These are phyloP conservation scores for Clavariopsis aquatica DNA, from an alignment of 495 filamentous ascomycete genomes.

Conservation along the genomic window DNA sequence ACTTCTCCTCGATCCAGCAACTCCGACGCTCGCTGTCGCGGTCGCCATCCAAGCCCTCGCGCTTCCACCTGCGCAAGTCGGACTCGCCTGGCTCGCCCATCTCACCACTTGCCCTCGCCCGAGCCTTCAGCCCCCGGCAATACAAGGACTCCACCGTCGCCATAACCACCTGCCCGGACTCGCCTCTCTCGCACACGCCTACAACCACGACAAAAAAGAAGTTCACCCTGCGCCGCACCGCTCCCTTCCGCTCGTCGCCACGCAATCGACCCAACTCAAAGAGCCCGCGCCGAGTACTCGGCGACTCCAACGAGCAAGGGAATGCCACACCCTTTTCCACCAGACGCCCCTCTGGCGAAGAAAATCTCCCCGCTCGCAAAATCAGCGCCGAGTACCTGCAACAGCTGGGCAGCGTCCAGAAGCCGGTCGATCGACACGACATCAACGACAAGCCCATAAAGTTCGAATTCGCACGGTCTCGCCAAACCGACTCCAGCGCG, in stretches of 20 bases:
- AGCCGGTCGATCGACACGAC: constrained; percentile 22
- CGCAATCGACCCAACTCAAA: constrained; percentile 63
- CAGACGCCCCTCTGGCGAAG: constrained; percentile 51
- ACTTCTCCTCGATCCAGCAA: constrained; percentile 64
- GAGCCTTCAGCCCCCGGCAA: constrained; percentile 32
- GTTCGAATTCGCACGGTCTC: constrained; percentile 43
- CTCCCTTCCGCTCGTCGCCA: constrained; percentile 51
- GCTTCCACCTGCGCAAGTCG: constrained; percentile 62
- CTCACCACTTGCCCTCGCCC: constrained; percentile 42
- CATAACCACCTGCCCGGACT: constrained; percentile 7
- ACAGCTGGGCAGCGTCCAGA: constrained; percentile 15
- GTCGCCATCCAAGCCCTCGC: constrained; percentile 76
- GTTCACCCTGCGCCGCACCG: constrained; percentile 47
- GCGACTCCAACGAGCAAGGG: constrained; percentile 66
- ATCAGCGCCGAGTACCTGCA: constrained; percentile 19
- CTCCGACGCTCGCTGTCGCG: constrained; percentile 81
- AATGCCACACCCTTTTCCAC: constrained; percentile 59
- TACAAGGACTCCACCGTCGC: constrained; percentile 1
- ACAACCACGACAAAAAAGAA: constrained; percentile 32
- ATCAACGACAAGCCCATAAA: constrained; percentile 42
- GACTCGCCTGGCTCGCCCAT: constrained; percentile 48
- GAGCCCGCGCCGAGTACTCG: constrained; percentile 77
- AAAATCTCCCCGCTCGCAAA: constrained; percentile 45
- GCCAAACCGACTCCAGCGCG: constrained; percentile 24
- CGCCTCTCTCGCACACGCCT: constrained; percentile 11